A percentile compares a stretch with the other conserved stretches of the same genome.
phyloP scores from a whole-genome alignment of 176 grass and related monocot genomes.

The Saccharum officinarum region DNA sequence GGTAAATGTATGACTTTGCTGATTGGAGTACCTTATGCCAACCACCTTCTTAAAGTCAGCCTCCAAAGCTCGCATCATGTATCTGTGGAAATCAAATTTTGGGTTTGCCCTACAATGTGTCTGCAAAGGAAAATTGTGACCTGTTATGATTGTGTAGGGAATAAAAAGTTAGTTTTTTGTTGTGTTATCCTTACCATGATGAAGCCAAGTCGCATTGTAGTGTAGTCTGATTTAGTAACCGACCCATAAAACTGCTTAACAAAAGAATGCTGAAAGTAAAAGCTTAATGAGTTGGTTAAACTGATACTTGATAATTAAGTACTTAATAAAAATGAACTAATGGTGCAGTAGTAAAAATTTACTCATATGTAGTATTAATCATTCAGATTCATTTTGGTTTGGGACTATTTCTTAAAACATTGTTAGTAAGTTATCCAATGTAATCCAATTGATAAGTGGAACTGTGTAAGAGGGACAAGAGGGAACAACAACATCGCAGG shows the following conservation, averaged over 20 bases:
- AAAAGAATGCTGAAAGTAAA: conserved; percentile 76
- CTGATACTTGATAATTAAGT: not conserved
- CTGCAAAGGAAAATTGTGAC: conserved; percentile 27
- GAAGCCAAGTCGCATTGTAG: conserved; percentile 82
- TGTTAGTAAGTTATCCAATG: not conserved
- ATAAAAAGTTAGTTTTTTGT: not conserved
- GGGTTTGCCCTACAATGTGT: conserved; percentile 78
- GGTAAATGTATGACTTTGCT: not conserved
- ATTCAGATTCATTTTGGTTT: not conserved
- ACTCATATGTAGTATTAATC: not conserved
- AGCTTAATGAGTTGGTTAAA: not conserved
- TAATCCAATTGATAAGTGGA: not conserved
- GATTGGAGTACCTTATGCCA: conserved; percentile 66
- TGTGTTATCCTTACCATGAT: conserved; percentile 45
- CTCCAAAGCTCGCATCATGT: conserved; percentile 85
- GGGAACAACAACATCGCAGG: not conserved
- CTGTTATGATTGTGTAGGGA: not conserved
- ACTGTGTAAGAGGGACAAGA: not conserved
- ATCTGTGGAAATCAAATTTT: conserved; percentile 87
- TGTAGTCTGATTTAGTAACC: conserved; percentile 76
- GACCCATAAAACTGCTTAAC: conserved; percentile 79
- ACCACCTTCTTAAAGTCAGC: conserved; percentile 96
- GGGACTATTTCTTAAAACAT: not conserved
- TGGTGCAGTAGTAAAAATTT: not conserved
- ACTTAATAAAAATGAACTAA: not conserved